A percentile compares a stretch with the other conserved stretches of the same genome.
phyloP scores from a whole-genome alignment of 1,284 basidiomycete genomes.

The Mycosarcoma maydis region DNA sequence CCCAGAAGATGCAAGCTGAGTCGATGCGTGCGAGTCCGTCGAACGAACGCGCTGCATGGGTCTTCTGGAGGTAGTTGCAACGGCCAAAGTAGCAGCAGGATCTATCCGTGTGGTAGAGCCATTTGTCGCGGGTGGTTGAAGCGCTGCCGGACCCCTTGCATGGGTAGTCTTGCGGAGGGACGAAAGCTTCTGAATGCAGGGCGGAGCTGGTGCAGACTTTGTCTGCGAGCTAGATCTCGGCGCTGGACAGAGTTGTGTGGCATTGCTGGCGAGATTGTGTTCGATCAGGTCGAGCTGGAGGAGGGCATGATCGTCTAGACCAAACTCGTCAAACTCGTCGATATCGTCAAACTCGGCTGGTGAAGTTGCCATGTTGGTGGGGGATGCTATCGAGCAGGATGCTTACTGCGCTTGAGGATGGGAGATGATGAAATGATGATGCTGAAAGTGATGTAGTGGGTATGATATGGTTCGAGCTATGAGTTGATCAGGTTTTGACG shows the following conservation, averaged over 20 bases:
- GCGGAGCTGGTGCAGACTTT: neutral
- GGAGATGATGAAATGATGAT: slow-evolving; percentile 1
- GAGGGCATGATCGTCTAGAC: slow-evolving; percentile 27
- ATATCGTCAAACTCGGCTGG: slow-evolving; percentile 44
- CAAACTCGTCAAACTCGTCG: slow-evolving; percentile 52
- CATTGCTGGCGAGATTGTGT: slow-evolving; percentile 32
- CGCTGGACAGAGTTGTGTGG: too few species aligned
- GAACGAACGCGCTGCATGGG: slow-evolving; percentile 24
- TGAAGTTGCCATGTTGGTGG: slow-evolving; percentile 13
- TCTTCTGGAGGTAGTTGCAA: slow-evolving; percentile 17
- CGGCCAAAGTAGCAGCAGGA: slow-evolving; percentile 8
- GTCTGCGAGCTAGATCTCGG: neutral
- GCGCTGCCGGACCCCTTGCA: neutral
- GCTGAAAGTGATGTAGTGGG: neutral
- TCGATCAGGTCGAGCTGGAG: slow-evolving; percentile 37
- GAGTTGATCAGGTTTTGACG: neutral
- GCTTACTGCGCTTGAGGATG: too few species aligned
- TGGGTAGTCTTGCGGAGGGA: slow-evolving; percentile 1
- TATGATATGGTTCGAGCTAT: neutral
- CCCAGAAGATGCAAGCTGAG: slow-evolving; percentile 25
- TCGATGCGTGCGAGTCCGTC: slow-evolving; percentile 10
- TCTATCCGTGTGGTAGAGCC: slow-evolving; percentile 2
- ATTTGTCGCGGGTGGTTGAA: slow-evolving; percentile 1
- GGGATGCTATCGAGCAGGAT: too few species aligned
- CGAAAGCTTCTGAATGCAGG: slow-evolving; percentile 13